phyloP scores from a whole-genome alignment of 345 rosid species.

The Geranium rotundifolium region DNA sequence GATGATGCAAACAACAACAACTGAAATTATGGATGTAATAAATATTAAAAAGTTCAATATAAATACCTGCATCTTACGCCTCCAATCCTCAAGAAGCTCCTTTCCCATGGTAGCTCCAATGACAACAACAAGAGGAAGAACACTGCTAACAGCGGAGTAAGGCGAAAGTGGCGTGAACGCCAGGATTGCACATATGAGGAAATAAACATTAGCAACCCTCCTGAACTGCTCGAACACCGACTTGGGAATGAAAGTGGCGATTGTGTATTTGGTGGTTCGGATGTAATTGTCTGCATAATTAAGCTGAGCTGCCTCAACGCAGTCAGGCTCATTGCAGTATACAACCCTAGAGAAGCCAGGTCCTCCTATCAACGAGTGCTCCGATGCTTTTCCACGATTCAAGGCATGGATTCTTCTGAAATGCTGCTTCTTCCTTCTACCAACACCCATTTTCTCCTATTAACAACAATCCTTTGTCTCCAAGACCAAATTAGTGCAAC shows the following conservation, averaged over 20 bases:
- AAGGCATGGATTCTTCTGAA: slow-evolving; percentile 61
- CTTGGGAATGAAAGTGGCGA: slow-evolving; percentile 68
- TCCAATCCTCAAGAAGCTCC: slow-evolving; percentile 83
- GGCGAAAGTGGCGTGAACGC: slow-evolving; percentile 78
- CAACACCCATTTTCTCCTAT: slow-evolving; percentile 32
- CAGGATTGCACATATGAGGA: slow-evolving; percentile 65
- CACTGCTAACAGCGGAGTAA: slow-evolving; percentile 62
- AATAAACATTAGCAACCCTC: slow-evolving; percentile 83
- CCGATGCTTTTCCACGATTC: slow-evolving; percentile 54
- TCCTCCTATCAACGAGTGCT: slow-evolving; percentile 78
- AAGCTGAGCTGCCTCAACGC: slow-evolving; percentile 37
- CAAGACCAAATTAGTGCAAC: no score
- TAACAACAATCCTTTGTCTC: no score
- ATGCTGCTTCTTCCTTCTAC: slow-evolving; percentile 45
- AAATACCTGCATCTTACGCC: slow-evolving; percentile 64
- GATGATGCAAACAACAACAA: neutral
- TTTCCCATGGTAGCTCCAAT: slow-evolving; percentile 83
- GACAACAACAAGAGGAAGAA: slow-evolving; percentile 74
- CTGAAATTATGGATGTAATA: no score
- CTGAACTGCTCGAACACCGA: slow-evolving; percentile 90
- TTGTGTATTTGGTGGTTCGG: slow-evolving; percentile 73
- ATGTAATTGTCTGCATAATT: slow-evolving; percentile 56
- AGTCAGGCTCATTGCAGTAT: slow-evolving; percentile 64
- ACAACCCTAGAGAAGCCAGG: slow-evolving; percentile 87
- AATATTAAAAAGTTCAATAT: neutral